A percentile compares a stretch with the other conserved stretches of the same genome.
Evolutionary conservation across 306 rosid species (phyloP).

Genomic region (Quercus glauca): DNA sequence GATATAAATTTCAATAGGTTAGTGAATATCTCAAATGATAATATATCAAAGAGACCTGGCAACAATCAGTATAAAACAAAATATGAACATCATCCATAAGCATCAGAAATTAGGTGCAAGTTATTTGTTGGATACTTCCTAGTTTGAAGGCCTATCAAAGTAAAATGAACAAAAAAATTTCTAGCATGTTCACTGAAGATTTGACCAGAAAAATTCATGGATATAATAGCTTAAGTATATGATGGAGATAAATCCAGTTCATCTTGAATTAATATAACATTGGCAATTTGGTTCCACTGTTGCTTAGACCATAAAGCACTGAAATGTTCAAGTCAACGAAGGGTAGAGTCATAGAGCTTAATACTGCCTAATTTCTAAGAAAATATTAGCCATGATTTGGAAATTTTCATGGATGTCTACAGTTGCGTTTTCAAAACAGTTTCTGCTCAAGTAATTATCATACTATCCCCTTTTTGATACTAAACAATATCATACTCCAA

Average conservation of each 20-base stretch:
- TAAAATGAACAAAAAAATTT: neutral
- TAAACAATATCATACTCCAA: neutral
- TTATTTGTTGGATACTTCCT: neutral
- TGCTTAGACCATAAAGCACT: neutral
- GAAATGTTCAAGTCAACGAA: neutral
- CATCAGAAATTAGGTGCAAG: constrained; percentile 1
- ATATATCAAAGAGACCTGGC: neutral
- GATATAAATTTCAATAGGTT: constrained; percentile 14
- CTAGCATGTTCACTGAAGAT: neutral
- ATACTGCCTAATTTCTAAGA: neutral
- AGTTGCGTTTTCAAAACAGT: neutral
- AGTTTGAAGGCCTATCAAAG: neutral
- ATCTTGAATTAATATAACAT: neutral
- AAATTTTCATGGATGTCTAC: neutral
- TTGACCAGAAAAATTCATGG: neutral
- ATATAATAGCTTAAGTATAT: neutral
- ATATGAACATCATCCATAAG: neutral
- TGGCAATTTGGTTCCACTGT: neutral
- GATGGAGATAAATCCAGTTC: neutral
- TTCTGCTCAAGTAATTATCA: neutral
- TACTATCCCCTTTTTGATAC: neutral
- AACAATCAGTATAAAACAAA: neutral
- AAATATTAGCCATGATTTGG: neutral
- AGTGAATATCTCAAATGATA: neutral
- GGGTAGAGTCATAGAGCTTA: neutral